These are phyloP conservation scores for Primulina eburnea DNA, from an alignment of 257 asterid species.

Conservation along the genomic window DNA sequence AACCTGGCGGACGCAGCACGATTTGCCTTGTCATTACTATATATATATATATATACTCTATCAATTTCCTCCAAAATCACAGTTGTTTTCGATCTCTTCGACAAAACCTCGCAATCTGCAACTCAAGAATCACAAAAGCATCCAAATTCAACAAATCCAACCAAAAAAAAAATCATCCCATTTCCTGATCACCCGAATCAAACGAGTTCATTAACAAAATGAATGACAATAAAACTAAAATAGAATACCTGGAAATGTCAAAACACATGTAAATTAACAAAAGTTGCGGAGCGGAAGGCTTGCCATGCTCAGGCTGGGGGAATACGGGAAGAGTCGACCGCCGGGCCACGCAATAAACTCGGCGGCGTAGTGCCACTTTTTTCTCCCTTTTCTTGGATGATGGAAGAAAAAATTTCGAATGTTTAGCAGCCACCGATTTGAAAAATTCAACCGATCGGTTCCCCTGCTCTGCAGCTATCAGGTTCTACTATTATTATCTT, in stretches of 20 bases:
- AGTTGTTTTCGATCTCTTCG: not conserved
- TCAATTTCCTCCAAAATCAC: constrained; percentile 2
- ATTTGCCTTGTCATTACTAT: constrained; percentile 37
- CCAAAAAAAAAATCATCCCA: not conserved
- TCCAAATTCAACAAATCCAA: not conserved
- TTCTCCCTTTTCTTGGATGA: not conserved
- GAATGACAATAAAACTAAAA: not conserved
- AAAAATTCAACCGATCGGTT: constrained; percentile 11
- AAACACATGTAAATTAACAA: not conserved
- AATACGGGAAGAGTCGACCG: constrained; percentile 9
- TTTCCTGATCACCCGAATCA: not conserved
- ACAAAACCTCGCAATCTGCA: not conserved
- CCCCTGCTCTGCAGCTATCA: not conserved
- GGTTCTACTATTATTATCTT: not conserved
- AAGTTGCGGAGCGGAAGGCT: constrained; percentile 5
- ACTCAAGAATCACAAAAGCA: not conserved
- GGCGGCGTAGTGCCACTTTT: constrained; percentile 3
- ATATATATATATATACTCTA: not conserved
- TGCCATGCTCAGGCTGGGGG: constrained; percentile 7
- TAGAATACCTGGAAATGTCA: constrained; percentile 6
- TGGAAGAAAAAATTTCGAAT: not conserved
- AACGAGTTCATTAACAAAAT: not conserved
- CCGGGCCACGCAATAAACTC: constrained; percentile 3
- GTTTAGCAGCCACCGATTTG: not conserved
- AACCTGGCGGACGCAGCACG: constrained; percentile 29